A percentile compares a stretch with the other conserved stretches of the same genome.
These are phyloP conservation scores for Hebeloma cylindrosporum DNA, from an alignment of 768 basidiomycete species.

Conservation along the genomic window DNA sequence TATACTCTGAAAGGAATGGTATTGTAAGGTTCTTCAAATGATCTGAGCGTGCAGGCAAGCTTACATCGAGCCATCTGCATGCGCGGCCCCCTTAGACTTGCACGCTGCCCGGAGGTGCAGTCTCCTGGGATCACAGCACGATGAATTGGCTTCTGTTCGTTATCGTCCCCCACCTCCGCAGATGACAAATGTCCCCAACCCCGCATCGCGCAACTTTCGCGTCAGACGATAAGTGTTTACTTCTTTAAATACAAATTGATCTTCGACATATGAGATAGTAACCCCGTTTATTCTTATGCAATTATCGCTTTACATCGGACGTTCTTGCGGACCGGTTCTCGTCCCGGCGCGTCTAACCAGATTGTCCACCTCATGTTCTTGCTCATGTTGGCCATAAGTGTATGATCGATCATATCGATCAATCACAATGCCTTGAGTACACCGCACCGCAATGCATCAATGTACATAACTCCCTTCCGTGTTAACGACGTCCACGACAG, in stretches of 20 bases:
- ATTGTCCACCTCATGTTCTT: constrained; percentile 21
- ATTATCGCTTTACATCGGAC: constrained; percentile 3
- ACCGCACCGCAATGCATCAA: constrained; percentile 25
- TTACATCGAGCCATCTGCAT: no score
- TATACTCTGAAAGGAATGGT: no score
- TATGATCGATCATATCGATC: constrained; percentile 32
- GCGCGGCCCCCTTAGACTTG: background rate
- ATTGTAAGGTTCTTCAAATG: no score
- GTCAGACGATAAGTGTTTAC: background rate
- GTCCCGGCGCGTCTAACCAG: constrained; percentile 21
- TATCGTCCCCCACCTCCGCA: constrained; percentile 14
- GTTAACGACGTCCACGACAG: background rate
- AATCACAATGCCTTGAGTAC: constrained; percentile 27
- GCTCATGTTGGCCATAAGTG: constrained; percentile 25
- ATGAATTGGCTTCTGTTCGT: background rate
- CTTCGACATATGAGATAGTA: background rate
- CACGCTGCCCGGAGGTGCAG: no score
- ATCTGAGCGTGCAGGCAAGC: no score
- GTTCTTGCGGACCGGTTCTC: constrained; percentile 16
- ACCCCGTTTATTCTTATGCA: constrained; percentile 4
- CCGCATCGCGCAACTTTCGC: constrained; percentile 15
- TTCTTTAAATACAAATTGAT: background rate
- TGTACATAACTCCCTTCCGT: constrained; percentile 20
- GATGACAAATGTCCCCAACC: constrained; percentile 12
- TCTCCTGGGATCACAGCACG: background rate